Evolutionary conservation across 2,329 filamentous ascomycete genomes (phyloP).

Genomic region (Blastomyces percursus): DNA sequence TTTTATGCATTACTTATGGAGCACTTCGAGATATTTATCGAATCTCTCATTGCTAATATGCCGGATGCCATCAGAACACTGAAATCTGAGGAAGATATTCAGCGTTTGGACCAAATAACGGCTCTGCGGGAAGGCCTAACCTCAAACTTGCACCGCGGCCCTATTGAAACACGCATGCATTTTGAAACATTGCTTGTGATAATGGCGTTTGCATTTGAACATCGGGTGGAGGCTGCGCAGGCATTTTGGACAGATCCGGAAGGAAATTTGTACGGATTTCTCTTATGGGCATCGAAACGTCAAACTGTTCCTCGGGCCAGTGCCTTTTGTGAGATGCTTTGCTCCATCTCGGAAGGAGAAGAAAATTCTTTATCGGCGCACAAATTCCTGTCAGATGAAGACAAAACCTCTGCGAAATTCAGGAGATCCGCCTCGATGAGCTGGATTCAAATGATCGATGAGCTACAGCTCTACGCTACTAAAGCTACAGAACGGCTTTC

Average conservation of each 20-base stretch:
- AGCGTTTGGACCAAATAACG: conserved; percentile 41
- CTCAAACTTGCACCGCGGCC: conserved; percentile 30
- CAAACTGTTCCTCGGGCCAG: conserved; percentile 93
- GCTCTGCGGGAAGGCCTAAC: conserved; percentile 35
- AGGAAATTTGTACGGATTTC: conserved; percentile 84
- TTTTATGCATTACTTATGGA: conserved; percentile 66
- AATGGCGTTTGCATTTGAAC: conserved; percentile 83
- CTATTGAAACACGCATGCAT: conserved; percentile 42
- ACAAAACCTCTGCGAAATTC: conserved; percentile 63
- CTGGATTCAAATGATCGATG: conserved; percentile 85
- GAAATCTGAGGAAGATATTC: conserved; percentile 80
- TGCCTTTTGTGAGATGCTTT: conserved; percentile 93
- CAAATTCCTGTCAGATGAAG: conserved; percentile 80
- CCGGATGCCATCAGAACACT: conserved; percentile 81
- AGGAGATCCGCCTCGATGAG: conserved; percentile 75
- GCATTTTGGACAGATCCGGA: conserved; percentile 90
- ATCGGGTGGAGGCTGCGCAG: conserved; percentile 69
- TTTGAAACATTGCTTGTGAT: conserved; percentile 86
- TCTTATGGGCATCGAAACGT: conserved; percentile 92
- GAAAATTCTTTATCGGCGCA: conserved; percentile 77
- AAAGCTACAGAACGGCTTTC: conserved; percentile 64
- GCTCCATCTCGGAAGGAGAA: conserved; percentile 72
- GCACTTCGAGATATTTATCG: conserved; percentile 75
- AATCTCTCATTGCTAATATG: conserved; percentile 89
- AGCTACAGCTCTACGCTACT: conserved; percentile 71